Conservation (phyloP, 2,329 filamentous ascomycete species). For the Fusarium nygamai region DNA sequence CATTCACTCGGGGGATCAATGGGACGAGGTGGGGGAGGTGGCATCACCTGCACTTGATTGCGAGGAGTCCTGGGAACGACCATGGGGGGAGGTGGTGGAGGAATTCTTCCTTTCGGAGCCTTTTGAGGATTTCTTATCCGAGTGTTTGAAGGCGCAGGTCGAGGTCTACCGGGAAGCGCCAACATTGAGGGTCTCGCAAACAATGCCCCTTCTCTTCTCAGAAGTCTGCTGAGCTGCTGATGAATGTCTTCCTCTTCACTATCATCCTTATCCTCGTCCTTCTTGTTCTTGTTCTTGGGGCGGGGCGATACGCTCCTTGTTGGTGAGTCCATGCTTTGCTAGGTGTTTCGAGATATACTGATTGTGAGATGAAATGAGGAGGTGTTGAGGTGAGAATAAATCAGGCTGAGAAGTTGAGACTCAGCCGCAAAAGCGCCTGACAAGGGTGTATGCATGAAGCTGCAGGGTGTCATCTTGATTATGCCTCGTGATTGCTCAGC, state of each 20-base stretch:
- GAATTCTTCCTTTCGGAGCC: background rate
- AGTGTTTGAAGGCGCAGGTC: background rate
- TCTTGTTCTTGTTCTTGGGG: background rate
- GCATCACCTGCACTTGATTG: background rate
- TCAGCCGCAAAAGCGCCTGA: background rate
- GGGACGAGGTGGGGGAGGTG: background rate
- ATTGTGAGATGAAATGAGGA: background rate
- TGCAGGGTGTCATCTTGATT: background rate
- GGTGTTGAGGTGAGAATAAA: background rate
- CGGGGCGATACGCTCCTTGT: background rate
- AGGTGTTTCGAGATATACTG: no score
- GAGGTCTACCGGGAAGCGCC: background rate
- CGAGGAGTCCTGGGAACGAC: background rate
- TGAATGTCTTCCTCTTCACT: background rate
- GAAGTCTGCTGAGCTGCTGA: background rate
- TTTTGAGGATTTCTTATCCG: background rate
- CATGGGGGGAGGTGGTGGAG: fast-evolving
- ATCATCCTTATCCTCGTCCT: background rate
- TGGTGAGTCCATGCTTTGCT: background rate
- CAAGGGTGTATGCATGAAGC: background rate
- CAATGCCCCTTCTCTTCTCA: background rate
- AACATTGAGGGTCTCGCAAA: background rate
- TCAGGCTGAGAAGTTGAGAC: background rate
- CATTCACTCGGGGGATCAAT: background rate
- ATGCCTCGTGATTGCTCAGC: background rate